Percentiles rank a stretch among this genome's conserved stretches.
These are phyloP conservation scores for Colletotrichum australisinense DNA, from an alignment of 2,329 filamentous ascomycete species.

Conservation along the genomic window DNA sequence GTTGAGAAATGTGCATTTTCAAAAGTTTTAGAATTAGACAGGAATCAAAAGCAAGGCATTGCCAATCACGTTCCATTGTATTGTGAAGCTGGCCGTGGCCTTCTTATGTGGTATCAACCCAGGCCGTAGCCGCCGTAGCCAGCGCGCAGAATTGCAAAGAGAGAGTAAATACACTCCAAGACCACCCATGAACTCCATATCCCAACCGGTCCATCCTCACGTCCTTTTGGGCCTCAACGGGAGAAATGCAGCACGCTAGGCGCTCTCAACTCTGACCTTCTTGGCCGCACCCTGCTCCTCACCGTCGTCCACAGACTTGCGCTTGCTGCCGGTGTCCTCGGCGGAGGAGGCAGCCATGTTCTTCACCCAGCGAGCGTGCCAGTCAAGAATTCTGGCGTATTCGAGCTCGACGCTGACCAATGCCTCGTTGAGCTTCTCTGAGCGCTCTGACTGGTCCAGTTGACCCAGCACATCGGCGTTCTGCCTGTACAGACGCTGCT, in stretches of 20 bases:
- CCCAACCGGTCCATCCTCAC: neutral
- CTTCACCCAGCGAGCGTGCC: conserved; percentile 52
- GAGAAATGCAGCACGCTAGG: neutral
- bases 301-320: conserved; percentile 53
- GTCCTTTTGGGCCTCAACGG: neutral
- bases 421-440: conserved; percentile 78
- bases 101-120: conserved; percentile 30
- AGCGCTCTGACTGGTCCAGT: conserved; percentile 74
- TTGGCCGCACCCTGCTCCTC: conserved; percentile 50
- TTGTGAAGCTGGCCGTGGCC: conserved; percentile 2
- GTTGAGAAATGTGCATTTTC: neutral
- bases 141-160: conserved; percentile 26
- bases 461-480: conserved; percentile 79
- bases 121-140: conserved; percentile 16
- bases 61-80: neutral
- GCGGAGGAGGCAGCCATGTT: conserved; percentile 39
- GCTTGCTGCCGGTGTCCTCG: conserved; percentile 52
- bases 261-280: conserved; percentile 54
- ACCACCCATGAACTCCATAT: conserved; percentile 24
- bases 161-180: neutral
- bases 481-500: conserved; percentile 80
- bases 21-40: neutral
- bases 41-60: neutral
- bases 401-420: conserved; percentile 76
- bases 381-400: conserved; percentile 73